A percentile compares a stretch with the other conserved stretches of the same genome.
Evolutionary conservation across 2,329 filamentous ascomycete genomes (phyloP).

Genomic region (Leptographium flavum): DNA sequence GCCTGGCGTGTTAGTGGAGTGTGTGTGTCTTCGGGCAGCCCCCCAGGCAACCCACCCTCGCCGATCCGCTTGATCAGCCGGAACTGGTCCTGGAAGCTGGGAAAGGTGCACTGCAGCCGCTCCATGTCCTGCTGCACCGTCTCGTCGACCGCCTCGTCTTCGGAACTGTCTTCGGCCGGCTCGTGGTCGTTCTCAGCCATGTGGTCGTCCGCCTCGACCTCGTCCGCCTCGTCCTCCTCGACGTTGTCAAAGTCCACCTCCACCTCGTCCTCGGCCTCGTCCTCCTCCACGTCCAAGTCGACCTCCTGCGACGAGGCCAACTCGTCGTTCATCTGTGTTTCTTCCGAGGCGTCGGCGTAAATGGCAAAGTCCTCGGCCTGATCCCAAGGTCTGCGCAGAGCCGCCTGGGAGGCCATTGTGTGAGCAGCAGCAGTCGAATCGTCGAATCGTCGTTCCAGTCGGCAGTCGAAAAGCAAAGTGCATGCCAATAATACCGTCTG

Average conservation of each 20-base stretch:
- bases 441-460: too few species aligned
- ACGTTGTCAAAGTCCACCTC: constrained; percentile 21
- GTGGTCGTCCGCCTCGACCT: constrained; percentile 28
- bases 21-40: neutral
- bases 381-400: constrained; percentile 15
- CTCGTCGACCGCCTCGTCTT: constrained; percentile 50
- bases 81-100: constrained; percentile 70
- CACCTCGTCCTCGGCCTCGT: constrained; percentile 30
- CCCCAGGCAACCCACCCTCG: constrained; percentile 48
- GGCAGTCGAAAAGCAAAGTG: neutral
- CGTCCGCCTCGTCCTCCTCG: constrained; percentile 18
- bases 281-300: constrained; percentile 22
- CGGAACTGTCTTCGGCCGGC: constrained; percentile 39
- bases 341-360: constrained; percentile 33
- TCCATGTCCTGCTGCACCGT: constrained; percentile 74
- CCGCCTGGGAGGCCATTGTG: constrained; percentile 9
- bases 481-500: too few species aligned
- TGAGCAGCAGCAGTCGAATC: neutral
- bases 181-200: too few species aligned
- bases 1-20: constrained; percentile 36
- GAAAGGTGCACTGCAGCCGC: constrained; percentile 68
- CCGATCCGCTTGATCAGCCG: constrained; percentile 92
- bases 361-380: constrained; percentile 29
- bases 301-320: constrained; percentile 14
- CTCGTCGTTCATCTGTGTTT: constrained; percentile 35